A percentile compares a stretch with the other conserved stretches of the same genome.
These are phyloP conservation scores for Trichoderma aggressivum DNA, from an alignment of 2,329 filamentous ascomycete species.

Conservation along the genomic window DNA sequence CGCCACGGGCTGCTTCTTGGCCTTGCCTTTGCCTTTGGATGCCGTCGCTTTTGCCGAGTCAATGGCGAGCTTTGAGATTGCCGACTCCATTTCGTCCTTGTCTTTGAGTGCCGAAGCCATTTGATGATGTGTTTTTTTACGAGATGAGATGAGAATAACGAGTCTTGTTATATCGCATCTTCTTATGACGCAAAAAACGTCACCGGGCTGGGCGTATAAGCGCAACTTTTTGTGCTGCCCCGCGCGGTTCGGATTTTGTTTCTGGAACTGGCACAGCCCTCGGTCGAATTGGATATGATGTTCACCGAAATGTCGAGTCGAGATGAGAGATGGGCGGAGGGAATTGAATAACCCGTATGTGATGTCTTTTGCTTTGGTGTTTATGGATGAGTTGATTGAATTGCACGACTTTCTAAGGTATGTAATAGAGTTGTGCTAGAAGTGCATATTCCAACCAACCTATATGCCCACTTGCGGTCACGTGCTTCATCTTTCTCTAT, in stretches of 20 bases:
- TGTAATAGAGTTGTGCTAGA: neutral
- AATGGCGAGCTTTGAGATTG: conserved; percentile 34
- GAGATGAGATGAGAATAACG: neutral
- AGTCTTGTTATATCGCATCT: neutral
- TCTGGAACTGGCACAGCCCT: too few species aligned
- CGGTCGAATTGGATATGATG: neutral
- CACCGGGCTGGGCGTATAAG: neutral
- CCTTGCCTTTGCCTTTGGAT: conserved; percentile 23
- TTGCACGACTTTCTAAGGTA: neutral
- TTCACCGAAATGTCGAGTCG: neutral
- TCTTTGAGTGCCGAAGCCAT: neutral
- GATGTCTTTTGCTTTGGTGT: neutral
- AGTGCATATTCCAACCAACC: neutral
- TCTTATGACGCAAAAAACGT: neutral
- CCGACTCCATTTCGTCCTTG: conserved; percentile 25
- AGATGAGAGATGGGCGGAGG: neutral
- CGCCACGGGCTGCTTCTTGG: conserved; percentile 32
- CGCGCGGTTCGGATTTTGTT: too few species aligned
- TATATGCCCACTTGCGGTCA: neutral
- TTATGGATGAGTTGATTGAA: neutral
- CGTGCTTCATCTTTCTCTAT: neutral
- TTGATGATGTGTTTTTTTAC: neutral
- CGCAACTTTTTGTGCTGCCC: neutral
- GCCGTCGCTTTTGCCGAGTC: conserved; percentile 23
- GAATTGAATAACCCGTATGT: neutral